Conservation (phyloP, 1,139 yeast genomes). For the Zhuliangozyma parablackwelliae region DNA sequence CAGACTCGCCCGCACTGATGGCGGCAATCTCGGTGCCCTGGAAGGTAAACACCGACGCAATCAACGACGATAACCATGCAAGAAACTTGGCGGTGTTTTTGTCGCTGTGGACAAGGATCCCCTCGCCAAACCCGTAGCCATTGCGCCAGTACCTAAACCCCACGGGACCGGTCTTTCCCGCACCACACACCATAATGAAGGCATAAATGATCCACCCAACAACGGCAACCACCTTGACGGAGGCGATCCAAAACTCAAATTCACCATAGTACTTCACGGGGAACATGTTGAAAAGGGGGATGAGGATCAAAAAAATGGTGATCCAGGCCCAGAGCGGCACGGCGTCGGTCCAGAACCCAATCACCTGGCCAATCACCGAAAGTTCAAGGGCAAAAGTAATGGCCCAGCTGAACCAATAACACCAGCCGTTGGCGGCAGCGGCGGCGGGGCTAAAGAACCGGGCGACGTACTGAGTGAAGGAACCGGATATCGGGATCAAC, state of each 20-base stretch:
- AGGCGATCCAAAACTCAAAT: slow-evolving; percentile 50
- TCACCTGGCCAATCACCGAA: slow-evolving; percentile 73
- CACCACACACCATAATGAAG: slow-evolving; percentile 70
- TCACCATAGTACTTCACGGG: slow-evolving; percentile 46
- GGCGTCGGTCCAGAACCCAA: slow-evolving; percentile 66
- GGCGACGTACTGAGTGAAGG: slow-evolving; percentile 51
- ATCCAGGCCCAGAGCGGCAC: slow-evolving; percentile 81
- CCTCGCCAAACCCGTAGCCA: slow-evolving; percentile 85
- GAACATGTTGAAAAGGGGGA: slow-evolving; percentile 32
- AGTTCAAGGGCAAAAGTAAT: slow-evolving; percentile 79
- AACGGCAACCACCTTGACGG: slow-evolving; percentile 64
- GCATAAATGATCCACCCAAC: slow-evolving; percentile 69
- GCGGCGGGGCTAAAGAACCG: slow-evolving; percentile 66
- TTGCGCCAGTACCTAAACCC: slow-evolving; percentile 90
- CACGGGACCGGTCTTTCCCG: slow-evolving; percentile 62
- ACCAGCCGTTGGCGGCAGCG: slow-evolving; percentile 80
- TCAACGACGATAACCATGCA: slow-evolving; percentile 62
- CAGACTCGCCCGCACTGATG: slow-evolving; percentile 83
- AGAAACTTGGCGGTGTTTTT: slow-evolving; percentile 54
- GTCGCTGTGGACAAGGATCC: slow-evolving; percentile 37
- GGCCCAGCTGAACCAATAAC: slow-evolving; percentile 87
- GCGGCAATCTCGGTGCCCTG: slow-evolving; percentile 83
- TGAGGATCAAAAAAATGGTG: slow-evolving; percentile 51
- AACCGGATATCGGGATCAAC: slow-evolving; percentile 63
- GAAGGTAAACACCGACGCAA: slow-evolving; percentile 74